These are phyloP conservation scores for Bryoglossum gracile DNA, from an alignment of 495 filamentous ascomycete genomes.

Conservation along the genomic window DNA sequence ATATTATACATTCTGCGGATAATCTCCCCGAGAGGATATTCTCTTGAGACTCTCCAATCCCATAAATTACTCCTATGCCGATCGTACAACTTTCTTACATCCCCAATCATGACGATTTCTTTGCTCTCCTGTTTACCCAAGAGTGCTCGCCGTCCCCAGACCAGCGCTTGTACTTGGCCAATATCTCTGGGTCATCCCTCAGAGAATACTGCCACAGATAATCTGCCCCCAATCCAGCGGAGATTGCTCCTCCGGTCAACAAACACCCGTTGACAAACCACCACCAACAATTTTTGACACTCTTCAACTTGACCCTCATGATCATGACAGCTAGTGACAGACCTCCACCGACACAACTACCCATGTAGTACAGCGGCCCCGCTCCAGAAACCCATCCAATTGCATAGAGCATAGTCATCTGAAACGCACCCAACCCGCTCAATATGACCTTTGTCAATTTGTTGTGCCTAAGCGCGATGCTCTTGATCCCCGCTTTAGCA, in stretches of 20 bases:
- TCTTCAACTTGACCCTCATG: conserved; percentile 75
- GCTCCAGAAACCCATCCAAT: conserved; percentile 68
- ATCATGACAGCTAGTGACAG: conserved; percentile 80
- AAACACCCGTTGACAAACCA: conserved; percentile 73
- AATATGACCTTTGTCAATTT: conserved; percentile 81
- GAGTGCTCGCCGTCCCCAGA: no score
- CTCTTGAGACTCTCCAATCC: no score
- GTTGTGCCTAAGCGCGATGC: conserved; percentile 85
- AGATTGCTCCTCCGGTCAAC: conserved; percentile 48
- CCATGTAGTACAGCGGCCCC: conserved; percentile 77
- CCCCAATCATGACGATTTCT: no score
- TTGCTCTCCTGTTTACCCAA: no score
- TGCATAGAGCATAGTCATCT: conserved; percentile 71
- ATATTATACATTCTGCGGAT: no score
- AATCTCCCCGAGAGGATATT: no score
- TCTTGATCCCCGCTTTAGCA: conserved; percentile 87
- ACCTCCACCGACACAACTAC: conserved; percentile 77
- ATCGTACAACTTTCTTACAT: no score
- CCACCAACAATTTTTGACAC: conserved; percentile 86
- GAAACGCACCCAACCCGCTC: conserved; percentile 62
- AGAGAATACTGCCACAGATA: conserved; percentile 38
- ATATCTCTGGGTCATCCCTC: not conserved
- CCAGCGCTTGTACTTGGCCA: not conserved
- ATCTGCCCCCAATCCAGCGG: conserved; percentile 42
- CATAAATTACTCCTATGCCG: no score